Conservation (phyloP, 2,329 filamentous ascomycete genomes). For the Diaporthe amygdali region DNA sequence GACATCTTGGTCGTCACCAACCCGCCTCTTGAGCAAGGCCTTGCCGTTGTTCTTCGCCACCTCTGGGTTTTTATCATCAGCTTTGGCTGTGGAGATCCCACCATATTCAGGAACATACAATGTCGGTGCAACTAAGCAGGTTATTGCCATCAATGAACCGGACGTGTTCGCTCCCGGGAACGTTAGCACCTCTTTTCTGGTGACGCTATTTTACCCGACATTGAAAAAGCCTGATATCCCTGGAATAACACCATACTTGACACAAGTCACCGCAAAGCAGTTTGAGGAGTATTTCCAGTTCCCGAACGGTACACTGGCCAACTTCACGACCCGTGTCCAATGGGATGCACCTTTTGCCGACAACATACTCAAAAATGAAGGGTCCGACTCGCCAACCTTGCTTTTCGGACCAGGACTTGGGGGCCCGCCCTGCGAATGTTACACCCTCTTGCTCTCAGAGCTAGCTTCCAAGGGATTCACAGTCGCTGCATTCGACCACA, state of each 20-base stretch:
- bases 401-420: neutral
- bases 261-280: neutral
- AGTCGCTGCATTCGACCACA: conserved; percentile 18
- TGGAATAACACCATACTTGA: neutral
- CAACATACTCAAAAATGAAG: neutral
- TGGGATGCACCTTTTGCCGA: neutral
- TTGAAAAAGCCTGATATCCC: neutral
- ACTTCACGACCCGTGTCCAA: neutral
- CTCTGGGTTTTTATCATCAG: neutral
- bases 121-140: neutral
- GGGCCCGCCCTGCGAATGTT: conserved; percentile 3
- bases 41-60: neutral
- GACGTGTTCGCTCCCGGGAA: neutral
- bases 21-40: no score
- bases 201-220: conserved; percentile 6
- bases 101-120: conserved; percentile 15
- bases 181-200: neutral
- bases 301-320: neutral
- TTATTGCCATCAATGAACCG: neutral
- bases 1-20: neutral
- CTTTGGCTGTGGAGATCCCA: neutral
- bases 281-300: neutral
- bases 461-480: conserved; percentile 18
- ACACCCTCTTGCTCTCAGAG: conserved; percentile 20
- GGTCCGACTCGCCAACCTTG: neutral